These are phyloP conservation scores for Skeletonema menzelii DNA, from an alignment of 108 stramenopile genomes.

Conservation along the genomic window DNA sequence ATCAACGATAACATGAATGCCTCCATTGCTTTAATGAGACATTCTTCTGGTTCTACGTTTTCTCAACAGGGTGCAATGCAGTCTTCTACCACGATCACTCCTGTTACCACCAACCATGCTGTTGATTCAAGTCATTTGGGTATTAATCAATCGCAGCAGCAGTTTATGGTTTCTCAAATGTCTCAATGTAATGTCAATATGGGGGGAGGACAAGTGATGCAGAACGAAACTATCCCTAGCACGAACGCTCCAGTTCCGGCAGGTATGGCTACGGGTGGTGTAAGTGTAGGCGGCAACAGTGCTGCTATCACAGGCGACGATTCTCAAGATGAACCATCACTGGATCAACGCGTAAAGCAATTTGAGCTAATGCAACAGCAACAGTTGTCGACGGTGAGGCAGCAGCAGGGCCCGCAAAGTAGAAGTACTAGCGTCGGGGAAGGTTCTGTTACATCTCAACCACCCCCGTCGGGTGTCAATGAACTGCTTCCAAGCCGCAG, in stretches of 20 bases:
- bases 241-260: background rate
- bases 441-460: background rate
- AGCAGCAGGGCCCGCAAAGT: background rate
- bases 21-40: background rate
- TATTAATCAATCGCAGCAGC: conserved; percentile 9
- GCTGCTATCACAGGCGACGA: background rate
- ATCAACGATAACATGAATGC: background rate
- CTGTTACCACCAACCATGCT: background rate
- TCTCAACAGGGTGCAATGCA: background rate
- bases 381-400: background rate
- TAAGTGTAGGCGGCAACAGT: background rate
- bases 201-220: conserved; percentile 1
- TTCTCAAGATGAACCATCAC: background rate
- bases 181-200: background rate
- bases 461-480: background rate
- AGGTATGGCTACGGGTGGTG: background rate
- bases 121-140: background rate
- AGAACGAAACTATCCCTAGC: background rate
- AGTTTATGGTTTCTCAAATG: conserved; percentile 17
- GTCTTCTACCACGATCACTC: background rate
- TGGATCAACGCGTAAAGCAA: conserved; percentile 13
- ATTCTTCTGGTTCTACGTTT: background rate
- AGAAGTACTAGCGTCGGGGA: background rate
- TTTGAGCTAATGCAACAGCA: conserved; percentile 9
- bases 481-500: background rate